Percentiles rank a stretch among this genome's conserved stretches.
Conservation (phyloP, 352 stramenopile genomes). For the Thalassiosira oceanica region DNA sequence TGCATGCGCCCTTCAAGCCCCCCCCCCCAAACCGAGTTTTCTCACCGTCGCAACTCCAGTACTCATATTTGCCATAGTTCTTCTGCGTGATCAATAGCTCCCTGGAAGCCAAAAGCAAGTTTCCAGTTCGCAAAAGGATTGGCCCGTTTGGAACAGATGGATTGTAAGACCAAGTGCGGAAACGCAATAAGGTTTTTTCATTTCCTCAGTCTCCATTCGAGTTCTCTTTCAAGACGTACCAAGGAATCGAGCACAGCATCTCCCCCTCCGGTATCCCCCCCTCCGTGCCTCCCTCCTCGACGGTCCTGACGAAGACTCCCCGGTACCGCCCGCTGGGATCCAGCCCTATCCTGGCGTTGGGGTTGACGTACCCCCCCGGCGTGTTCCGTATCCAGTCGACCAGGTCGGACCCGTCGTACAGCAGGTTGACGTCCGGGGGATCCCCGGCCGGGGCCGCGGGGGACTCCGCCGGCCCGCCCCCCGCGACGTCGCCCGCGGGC, state of each 20-base stretch:
- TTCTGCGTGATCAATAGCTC: too few species aligned
- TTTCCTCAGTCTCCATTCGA: constrained; percentile 24
- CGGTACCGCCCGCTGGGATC: constrained; percentile 35
- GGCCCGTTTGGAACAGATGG: too few species aligned
- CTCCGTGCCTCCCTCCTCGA: constrained; percentile 38
- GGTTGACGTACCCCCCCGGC: constrained; percentile 28
- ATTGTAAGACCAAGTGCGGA: too few species aligned
- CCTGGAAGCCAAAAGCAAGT: not conserved
- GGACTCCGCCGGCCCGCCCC: too few species aligned
- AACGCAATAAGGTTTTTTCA: too few species aligned
- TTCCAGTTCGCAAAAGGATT: constrained; percentile 1
- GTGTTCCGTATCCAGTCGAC: constrained; percentile 45
- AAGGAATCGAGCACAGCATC: constrained; percentile 30
- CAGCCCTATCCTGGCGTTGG: constrained; percentile 32
- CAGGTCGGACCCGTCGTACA: constrained; percentile 45
- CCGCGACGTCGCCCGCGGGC: too few species aligned
- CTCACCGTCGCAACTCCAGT: constrained; percentile 28
- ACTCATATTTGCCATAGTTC: constrained; percentile 4
- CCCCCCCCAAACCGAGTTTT: too few species aligned
- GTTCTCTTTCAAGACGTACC: constrained; percentile 23
- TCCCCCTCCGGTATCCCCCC: constrained; percentile 38
- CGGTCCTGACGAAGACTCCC: constrained; percentile 40
- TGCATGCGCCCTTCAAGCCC: too few species aligned
- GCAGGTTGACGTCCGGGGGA: constrained; percentile 36
- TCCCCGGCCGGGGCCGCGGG: constrained; percentile 5